A percentile compares a stretch with the other conserved stretches of the same genome.
Evolutionary conservation across 2,329 filamentous ascomycete genomes (phyloP).

Genomic region (Colletotrichum navitas): DNA sequence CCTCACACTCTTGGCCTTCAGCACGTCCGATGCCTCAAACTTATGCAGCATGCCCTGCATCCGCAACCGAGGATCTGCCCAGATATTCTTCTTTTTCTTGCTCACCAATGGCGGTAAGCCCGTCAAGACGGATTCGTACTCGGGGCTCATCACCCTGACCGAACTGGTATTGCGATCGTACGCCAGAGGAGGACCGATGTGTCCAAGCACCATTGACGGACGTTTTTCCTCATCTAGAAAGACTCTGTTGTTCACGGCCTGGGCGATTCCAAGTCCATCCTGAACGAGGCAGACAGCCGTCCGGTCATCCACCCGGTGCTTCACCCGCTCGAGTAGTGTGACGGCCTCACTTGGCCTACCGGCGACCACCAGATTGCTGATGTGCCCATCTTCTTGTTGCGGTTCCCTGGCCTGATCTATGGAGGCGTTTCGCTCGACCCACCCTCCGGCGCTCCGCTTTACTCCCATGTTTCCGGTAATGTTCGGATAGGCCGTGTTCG

Average conservation of each 20-base stretch:
- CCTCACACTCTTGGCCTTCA: constrained; percentile 70
- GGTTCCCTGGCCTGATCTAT: constrained; percentile 1
- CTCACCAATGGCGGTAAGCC: constrained; percentile 43
- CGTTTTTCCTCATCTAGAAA: constrained; percentile 75
- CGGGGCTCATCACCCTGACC: constrained; percentile 52
- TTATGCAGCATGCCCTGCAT: constrained; percentile 71
- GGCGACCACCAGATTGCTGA: constrained; percentile 79
- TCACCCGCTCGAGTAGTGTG: constrained; percentile 69
- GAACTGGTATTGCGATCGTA: constrained; percentile 56
- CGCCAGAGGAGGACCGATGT: constrained; percentile 63
- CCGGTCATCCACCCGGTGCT: constrained; percentile 73
- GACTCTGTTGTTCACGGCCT: constrained; percentile 77
- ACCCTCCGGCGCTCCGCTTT: constrained; percentile 44
- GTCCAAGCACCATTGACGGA: constrained; percentile 82
- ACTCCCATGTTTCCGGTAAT: constrained; percentile 46
- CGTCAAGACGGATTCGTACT: constrained; percentile 52
- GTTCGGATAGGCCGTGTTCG: constrained; percentile 29
- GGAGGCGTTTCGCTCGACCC: constrained; percentile 24
- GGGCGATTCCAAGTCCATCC: constrained; percentile 86
- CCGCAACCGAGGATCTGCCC: constrained; percentile 46
- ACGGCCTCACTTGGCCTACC: constrained; percentile 67
- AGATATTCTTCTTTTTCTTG: constrained; percentile 27
- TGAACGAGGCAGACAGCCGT: constrained; percentile 83
- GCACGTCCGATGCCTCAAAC: constrained; percentile 70
- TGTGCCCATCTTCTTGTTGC: constrained; percentile 60